phyloP scores from a whole-genome alignment of 257 asterid species.

The Verbascum thapsus region DNA sequence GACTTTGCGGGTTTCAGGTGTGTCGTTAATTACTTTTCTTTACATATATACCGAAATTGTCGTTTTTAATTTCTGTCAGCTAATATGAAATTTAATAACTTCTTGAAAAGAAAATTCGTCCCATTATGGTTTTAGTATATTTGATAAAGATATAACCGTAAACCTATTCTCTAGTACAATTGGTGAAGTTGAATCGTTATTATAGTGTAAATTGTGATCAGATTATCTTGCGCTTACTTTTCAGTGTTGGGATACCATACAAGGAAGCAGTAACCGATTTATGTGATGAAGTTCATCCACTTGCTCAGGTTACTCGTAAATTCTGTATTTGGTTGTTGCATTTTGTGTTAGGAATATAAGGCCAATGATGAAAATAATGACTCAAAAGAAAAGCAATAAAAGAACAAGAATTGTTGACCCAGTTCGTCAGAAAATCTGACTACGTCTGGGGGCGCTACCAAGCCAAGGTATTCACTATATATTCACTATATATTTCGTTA shows the following conservation, averaged over 20 bases:
- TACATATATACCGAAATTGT: too few species aligned
- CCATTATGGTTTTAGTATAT: not conserved
- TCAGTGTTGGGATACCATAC: constrained; percentile 72
- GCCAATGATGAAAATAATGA: too few species aligned
- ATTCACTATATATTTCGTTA: too few species aligned
- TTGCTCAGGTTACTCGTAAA: constrained; percentile 52
- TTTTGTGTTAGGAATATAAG: too few species aligned
- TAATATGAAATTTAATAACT: not conserved
- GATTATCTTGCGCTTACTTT: constrained; percentile 23
- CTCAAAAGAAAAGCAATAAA: too few species aligned
- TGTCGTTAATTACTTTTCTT: constrained; percentile 7
- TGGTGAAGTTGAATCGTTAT: not conserved
- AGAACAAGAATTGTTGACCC: too few species aligned
- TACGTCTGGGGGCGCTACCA: too few species aligned
- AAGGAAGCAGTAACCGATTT: constrained; percentile 61
- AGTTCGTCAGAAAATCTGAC: too few species aligned
- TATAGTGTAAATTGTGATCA: not conserved
- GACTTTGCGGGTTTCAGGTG: constrained; percentile 68
- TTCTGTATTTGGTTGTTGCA: not conserved
- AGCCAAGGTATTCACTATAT: too few species aligned
- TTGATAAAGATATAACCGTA: too few species aligned
- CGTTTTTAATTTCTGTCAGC: not conserved
- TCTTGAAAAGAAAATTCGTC: not conserved
- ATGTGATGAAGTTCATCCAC: constrained; percentile 70
- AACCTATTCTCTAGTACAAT: not conserved